Evolutionary conservation across 192 early-diverging fungal species (phyloP).

Genomic region (Cladochytrium replicatum): DNA sequence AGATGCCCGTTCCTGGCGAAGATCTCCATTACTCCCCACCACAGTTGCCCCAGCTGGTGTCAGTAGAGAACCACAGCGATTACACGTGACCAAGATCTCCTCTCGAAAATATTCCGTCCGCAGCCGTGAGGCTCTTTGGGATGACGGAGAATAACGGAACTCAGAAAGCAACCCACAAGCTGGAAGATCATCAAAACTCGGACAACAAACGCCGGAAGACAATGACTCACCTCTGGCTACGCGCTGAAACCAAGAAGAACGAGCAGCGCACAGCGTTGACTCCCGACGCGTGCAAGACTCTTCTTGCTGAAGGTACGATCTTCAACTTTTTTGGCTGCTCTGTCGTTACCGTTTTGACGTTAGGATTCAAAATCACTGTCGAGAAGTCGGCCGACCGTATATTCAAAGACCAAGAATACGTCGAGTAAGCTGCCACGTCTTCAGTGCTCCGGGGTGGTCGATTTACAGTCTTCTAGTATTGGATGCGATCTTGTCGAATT

Average conservation of each 20-base stretch:
- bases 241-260: slow-evolving; percentile 95
- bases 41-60: too few relatives aligned
- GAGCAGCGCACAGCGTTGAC: slow-evolving; percentile 91
- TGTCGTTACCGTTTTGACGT: background rate
- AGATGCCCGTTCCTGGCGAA: too few relatives aligned
- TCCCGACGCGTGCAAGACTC: slow-evolving; percentile 67
- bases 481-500: slow-evolving; percentile 72
- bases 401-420: slow-evolving; percentile 84
- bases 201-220: too few relatives aligned
- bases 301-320: slow-evolving; percentile 55
- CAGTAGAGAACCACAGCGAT: too few relatives aligned
- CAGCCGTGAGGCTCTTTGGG: too few relatives aligned
- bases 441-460: background rate
- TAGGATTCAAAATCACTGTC: slow-evolving; percentile 81
- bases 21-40: too few relatives aligned
- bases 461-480: slow-evolving; percentile 30
- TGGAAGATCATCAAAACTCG: too few relatives aligned
- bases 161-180: too few relatives aligned
- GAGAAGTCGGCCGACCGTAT: slow-evolving; percentile 74
- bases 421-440: slow-evolving; percentile 31
- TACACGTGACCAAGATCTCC: too few relatives aligned
- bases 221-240: slow-evolving; percentile 78
- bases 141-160: too few relatives aligned
- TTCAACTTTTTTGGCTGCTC: background rate
- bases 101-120: too few relatives aligned